A percentile compares a stretch with the other conserved stretches of the same genome.
Conservation (phyloP, 192 early-diverging fungal genomes). For the Coemansia sp. region DNA sequence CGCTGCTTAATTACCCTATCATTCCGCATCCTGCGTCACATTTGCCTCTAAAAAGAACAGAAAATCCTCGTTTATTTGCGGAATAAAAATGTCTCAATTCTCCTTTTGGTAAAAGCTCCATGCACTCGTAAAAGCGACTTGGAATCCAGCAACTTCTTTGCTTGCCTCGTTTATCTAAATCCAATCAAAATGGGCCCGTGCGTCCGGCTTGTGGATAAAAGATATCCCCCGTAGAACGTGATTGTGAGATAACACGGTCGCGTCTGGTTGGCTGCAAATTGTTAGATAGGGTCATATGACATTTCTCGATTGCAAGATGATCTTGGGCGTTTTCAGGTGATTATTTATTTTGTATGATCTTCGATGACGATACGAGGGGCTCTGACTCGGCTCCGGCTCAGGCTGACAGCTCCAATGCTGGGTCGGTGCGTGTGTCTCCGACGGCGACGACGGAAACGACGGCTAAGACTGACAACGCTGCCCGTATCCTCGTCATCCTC, state of each 20-base stretch:
- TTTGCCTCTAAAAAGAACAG: background rate
- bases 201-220: background rate
- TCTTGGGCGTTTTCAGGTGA: background rate
- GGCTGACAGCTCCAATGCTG: slow-evolving; percentile 3
- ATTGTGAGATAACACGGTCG: background rate
- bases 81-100: background rate
- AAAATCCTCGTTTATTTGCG: too few relatives aligned
- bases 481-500: slow-evolving; percentile 13
- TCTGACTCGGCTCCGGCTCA: slow-evolving; percentile 11
- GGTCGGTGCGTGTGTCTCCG: slow-evolving; percentile 14
- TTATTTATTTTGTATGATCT: background rate
- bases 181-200: background rate
- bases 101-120: slow-evolving; percentile 9
- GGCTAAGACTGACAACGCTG: slow-evolving; percentile 20
- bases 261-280: background rate
- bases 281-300: background rate
- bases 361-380: slow-evolving; percentile 1
- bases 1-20: background rate
- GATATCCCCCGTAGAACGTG: background rate
- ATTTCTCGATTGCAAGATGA: background rate
- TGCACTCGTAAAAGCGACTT: background rate
- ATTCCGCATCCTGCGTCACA: background rate
- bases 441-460: slow-evolving; percentile 20
- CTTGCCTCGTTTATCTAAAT: background rate
- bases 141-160: background rate